Conservation (phyloP, 805 yeast genomes). For the Yamadazyma akitaensis region DNA sequence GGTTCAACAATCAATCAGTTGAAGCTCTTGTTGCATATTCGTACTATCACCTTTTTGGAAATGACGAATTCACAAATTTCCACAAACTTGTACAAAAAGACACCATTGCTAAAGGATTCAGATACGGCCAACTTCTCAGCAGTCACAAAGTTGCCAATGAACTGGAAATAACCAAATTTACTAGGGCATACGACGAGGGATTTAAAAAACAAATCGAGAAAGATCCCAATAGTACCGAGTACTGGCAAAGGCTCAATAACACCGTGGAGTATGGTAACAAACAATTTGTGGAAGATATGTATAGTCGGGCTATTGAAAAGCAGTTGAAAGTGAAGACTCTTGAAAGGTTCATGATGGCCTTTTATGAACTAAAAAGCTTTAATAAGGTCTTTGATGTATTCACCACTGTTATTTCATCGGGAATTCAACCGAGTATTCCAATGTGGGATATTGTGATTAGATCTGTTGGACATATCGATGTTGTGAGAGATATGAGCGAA, state of each 20-base stretch:
- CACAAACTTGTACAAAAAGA: conserved; percentile 17
- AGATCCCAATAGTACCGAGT: conserved; percentile 28
- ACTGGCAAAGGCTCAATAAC: conserved; percentile 21
- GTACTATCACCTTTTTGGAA: conserved; percentile 26
- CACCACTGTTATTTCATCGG: conserved; percentile 19
- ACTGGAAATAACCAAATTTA: conserved; percentile 9
- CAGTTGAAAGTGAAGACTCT: conserved; percentile 40
- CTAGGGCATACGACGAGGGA: background rate
- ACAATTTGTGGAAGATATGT: conserved; percentile 17
- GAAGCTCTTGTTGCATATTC: conserved; percentile 32
- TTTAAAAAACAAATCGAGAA: background rate
- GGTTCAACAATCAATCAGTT: conserved; percentile 1
- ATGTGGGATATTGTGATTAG: conserved; percentile 61
- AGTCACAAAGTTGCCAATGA: background rate
- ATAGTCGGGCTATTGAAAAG: conserved; percentile 22
- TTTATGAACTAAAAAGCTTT: conserved; percentile 31
- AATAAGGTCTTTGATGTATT: conserved; percentile 45
- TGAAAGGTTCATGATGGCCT: conserved; percentile 45
- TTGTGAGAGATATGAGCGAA: conserved; percentile 24
- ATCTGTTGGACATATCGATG: conserved; percentile 40
- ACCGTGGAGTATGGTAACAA: conserved; percentile 19
- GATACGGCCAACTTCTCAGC: background rate
- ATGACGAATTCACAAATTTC: conserved; percentile 20
- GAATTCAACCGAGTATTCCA: conserved; percentile 13
- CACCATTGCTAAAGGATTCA: background rate